Evolutionary conservation across 306 rosid genomes (phyloP), one percentile per base, ranked within the genome.

Genomic region (Vigna angularis): DNA sequence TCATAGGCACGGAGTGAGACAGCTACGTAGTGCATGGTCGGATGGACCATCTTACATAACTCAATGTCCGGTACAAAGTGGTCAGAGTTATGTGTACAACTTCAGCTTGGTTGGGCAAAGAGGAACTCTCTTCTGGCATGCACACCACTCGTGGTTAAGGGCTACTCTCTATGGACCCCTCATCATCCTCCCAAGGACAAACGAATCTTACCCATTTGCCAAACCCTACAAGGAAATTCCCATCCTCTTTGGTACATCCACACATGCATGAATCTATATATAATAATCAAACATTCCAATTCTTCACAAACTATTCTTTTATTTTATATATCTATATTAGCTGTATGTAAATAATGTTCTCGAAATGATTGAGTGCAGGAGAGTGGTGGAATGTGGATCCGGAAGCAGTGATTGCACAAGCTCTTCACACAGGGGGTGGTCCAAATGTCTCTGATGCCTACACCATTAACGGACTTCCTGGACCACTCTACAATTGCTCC

Each of bases 321-420:
- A 11, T 58, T 7, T 30, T 28, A 14, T 59, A 15, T 22, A 10
- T 20, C 0, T 9, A 53, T 18, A 8, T 28, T 28, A 58, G 38
- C 65, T 26, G 17, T 30, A 61, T 26, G 28, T 26, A 7, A 30
- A 61, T 14, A 15, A 30, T 28, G 38, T 28, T 59, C 42, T 9
- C 9, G 30, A 28, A 59, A 59, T 61, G 34, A 61, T 62, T 62
- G 67, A 30, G 6, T 68, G 42, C 3, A 79, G 87, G 87, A 32
- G 86, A 85, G 80, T 83, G 91, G 90, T 85, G 70, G 75, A 74
- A 66, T 66, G 76, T 63, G 55, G 76, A 82, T 72, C 70, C 70
- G 4, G 82, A 77, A 53, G 56, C 64, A 22, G 75, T 82, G 20
- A 66, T 82, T 72, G 77, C 50, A 50, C 50, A 26, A 40, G 65